Percentiles rank a stretch among this genome's conserved stretches.
phyloP scores from a whole-genome alignment of 176 grass and related monocot species.

The Eragrostis curvula region DNA sequence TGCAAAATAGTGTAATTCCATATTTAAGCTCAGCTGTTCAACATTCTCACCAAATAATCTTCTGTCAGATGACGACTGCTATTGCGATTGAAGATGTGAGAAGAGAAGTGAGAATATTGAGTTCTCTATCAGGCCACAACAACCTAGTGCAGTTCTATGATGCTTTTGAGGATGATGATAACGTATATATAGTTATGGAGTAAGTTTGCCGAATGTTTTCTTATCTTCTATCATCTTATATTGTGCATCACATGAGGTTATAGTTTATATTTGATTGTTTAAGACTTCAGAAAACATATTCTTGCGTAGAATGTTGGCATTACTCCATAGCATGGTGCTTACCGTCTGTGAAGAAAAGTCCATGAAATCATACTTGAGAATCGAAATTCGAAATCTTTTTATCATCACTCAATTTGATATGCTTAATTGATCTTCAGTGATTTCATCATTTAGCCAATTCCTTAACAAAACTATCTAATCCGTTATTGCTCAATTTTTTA shows the following conservation, averaged over 20 bases:
- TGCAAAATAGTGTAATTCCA: constrained; percentile 15
- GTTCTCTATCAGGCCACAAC: constrained; percentile 87
- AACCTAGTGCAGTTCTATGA: constrained; percentile 98
- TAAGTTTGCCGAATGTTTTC: constrained; percentile 49
- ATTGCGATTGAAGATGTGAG: constrained; percentile 98
- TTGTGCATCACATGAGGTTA: constrained; percentile 18
- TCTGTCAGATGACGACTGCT: constrained; percentile 96
- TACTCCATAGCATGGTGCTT: background rate
- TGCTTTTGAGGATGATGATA: constrained; percentile 97
- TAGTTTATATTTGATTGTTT: constrained; percentile 13
- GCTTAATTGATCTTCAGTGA: background rate
- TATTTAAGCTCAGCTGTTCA: constrained; percentile 26
- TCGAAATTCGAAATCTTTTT: background rate
- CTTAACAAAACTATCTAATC: background rate
- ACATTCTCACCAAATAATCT: constrained; percentile 34
- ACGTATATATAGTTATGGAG: constrained; percentile 99
- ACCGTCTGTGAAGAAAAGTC: background rate
- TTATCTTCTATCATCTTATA: constrained; percentile 16
- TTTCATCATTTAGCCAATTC: constrained; percentile 16
- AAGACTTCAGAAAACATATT: constrained; percentile 8
- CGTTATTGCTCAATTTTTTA: constrained; percentile 19
- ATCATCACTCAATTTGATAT: background rate
- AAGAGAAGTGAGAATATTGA: constrained; percentile 99
- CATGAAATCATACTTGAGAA: constrained; percentile 8
- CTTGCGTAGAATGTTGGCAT: constrained; percentile 4